Percentiles rank a stretch among this genome's conserved stretches.
These are phyloP conservation scores for Ceratobasidium theobromae DNA, from an alignment of 1,284 basidiomycete genomes.

Conservation along the genomic window DNA sequence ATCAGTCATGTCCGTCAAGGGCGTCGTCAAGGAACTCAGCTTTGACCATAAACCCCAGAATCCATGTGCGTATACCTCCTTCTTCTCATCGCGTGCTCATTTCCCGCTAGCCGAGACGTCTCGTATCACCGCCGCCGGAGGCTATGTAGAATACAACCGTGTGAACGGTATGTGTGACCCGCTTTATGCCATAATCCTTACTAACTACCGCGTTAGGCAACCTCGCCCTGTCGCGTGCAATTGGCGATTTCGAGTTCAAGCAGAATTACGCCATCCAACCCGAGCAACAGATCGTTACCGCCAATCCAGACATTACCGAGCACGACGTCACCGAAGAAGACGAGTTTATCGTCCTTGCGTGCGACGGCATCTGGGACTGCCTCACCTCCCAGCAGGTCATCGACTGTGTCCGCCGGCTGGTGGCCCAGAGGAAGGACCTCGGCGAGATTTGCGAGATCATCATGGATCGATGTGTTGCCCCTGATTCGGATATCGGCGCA, in stretches of 20 bases:
- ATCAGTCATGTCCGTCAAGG: slow-evolving; percentile 84
- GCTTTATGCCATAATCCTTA: slow-evolving; percentile 11
- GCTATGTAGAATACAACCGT: slow-evolving; percentile 95
- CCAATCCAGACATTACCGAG: slow-evolving; percentile 86
- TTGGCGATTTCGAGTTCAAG: slow-evolving; percentile 99
- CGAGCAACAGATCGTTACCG: slow-evolving; percentile 94
- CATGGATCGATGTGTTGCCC: slow-evolving; percentile 92
- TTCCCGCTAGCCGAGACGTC: slow-evolving; percentile 70
- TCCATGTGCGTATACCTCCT: slow-evolving; percentile 57
- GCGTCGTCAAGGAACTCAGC: slow-evolving; percentile 85
- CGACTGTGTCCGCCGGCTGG: slow-evolving; percentile 82
- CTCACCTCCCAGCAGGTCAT: slow-evolving; percentile 90
- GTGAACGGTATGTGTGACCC: slow-evolving; percentile 79
- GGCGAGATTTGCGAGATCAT: slow-evolving; percentile 84
- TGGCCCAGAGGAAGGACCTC: slow-evolving; percentile 81
- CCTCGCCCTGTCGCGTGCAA: slow-evolving; percentile 89
- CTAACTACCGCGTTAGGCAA: slow-evolving; percentile 63
- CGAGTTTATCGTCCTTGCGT: slow-evolving; percentile 94
- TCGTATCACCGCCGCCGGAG: slow-evolving; percentile 91
- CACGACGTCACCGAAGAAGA: slow-evolving; percentile 87
- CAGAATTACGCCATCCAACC: slow-evolving; percentile 80
- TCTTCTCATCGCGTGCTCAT: slow-evolving; percentile 5
- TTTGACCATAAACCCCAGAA: slow-evolving; percentile 96
- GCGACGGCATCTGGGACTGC: slow-evolving; percentile 99
- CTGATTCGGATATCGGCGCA: slow-evolving; percentile 85